Evolutionary conservation across 106 monocot species (phyloP).

Genomic region (Gastrodia elata): DNA sequence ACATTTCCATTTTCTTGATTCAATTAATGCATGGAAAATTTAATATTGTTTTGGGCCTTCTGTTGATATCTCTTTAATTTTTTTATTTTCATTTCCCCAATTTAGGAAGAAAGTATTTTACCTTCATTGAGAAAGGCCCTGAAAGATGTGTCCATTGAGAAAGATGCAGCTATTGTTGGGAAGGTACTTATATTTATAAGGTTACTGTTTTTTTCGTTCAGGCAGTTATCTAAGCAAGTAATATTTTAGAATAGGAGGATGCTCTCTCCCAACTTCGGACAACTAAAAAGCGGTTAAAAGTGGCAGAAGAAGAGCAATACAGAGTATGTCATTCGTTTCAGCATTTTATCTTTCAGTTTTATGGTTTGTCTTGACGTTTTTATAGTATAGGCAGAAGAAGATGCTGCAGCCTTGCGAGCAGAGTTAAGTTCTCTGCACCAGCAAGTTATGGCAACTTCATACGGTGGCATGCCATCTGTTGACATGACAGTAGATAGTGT

Average conservation of each 20-base stretch:
- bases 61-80: background rate
- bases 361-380: slow-evolving; percentile 7
- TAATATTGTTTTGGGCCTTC: background rate
- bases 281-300: slow-evolving; percentile 69
- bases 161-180: slow-evolving; percentile 87
- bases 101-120: slow-evolving; percentile 59
- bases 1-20: slow-evolving; percentile 3
- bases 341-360: background rate
- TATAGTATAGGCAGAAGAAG: slow-evolving; percentile 80
- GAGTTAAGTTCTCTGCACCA: slow-evolving; percentile 77
- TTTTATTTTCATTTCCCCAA: background rate
- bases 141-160: slow-evolving; percentile 76
- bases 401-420: slow-evolving; percentile 90
- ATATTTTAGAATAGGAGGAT: slow-evolving; percentile 65
- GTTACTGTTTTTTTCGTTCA: background rate
- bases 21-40: background rate
- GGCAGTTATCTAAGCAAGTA: background rate
- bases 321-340: slow-evolving; percentile 35
- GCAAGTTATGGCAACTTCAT: slow-evolving; percentile 43
- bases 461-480: slow-evolving; percentile 21
- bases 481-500: slow-evolving; percentile 28
- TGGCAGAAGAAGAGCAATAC: slow-evolving; percentile 98
- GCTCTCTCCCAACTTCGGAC: slow-evolving; percentile 75
- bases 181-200: slow-evolving; percentile 28
- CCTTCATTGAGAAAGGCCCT: slow-evolving; percentile 75